Evolutionary conservation across 2,329 filamentous ascomycete genomes (phyloP).

Genomic region (Lasiodiplodia hormozganensis): DNA sequence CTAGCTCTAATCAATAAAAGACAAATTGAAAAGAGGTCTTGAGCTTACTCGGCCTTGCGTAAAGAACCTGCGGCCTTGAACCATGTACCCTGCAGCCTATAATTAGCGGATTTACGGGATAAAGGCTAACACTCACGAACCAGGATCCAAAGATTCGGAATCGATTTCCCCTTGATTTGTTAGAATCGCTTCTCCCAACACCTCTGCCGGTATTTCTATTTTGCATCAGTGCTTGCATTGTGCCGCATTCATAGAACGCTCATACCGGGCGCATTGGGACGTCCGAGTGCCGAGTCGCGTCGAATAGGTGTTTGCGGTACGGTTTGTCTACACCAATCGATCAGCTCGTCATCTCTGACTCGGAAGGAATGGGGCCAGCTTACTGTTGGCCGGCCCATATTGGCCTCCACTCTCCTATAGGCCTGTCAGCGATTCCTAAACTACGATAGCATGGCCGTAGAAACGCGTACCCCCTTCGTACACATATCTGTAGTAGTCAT

Average conservation of each 20-base stretch:
- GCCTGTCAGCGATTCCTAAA: not conserved
- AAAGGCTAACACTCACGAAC: not conserved
- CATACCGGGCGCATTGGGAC: not conserved
- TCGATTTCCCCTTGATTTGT: not conserved
- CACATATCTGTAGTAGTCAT: not conserved
- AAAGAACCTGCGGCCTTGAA: constrained; percentile 19
- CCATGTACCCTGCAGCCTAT: not conserved
- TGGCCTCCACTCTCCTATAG: not conserved
- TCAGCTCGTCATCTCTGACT: not conserved
- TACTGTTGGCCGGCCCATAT: not conserved
- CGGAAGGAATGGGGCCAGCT: not conserved
- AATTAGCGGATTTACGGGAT: not conserved
- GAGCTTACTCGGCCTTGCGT: not conserved
- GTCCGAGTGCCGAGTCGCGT: not conserved
- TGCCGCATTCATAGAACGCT: not conserved
- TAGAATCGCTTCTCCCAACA: not conserved
- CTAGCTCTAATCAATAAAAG: not conserved
- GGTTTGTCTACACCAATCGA: not conserved
- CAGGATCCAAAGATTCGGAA: not conserved
- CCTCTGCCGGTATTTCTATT: not conserved
- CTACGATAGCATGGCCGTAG: not conserved
- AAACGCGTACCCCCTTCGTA: not conserved
- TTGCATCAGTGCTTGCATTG: not conserved
- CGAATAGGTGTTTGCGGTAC: not conserved
- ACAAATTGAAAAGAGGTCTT: not conserved